phyloP scores from a whole-genome alignment of 1,284 basidiomycete species.

The Afroboletus lepidellus region DNA sequence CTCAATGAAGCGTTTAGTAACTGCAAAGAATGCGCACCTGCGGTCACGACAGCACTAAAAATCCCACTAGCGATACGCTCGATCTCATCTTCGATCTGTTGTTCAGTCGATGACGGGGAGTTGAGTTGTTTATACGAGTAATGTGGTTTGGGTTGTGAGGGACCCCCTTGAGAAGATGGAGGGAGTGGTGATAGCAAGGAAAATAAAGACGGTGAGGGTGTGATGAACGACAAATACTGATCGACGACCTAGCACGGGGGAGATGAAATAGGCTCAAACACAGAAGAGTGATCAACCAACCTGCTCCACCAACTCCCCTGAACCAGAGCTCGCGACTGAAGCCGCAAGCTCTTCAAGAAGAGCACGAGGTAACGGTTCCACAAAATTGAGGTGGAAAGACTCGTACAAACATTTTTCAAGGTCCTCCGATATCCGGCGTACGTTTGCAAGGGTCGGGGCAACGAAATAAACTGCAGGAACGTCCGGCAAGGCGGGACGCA shows the following conservation, averaged over 20 bases:
- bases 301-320: conserved; percentile 81
- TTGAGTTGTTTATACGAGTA: conserved; percentile 85
- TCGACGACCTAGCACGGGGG: conserved; percentile 68
- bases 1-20: neutral
- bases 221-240: conserved; percentile 96
- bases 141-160: conserved; percentile 37
- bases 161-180: conserved; percentile 34
- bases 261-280: neutral
- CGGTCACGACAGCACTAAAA: conserved; percentile 91
- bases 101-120: conserved; percentile 87
- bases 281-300: conserved; percentile 38
- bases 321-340: conserved; percentile 81
- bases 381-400: conserved; percentile 93
- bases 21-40: conserved; percentile 55
- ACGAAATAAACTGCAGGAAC: conserved; percentile 99
- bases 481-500: conserved; percentile 87
- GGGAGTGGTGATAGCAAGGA: conserved; percentile 68
- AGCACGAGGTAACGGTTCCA: conserved; percentile 84
- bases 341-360: conserved; percentile 94
- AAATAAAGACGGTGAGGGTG: conserved; percentile 93
- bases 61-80: conserved; percentile 90
- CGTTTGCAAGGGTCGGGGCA: conserved; percentile 84
- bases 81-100: conserved; percentile 91
- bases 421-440: conserved; percentile 87
- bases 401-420: conserved; percentile 89